Evolutionary conservation across 2,329 filamentous ascomycete species (phyloP), one percentile per base, ranked within the genome.

Genomic region (Camillea tinctor): DNA sequence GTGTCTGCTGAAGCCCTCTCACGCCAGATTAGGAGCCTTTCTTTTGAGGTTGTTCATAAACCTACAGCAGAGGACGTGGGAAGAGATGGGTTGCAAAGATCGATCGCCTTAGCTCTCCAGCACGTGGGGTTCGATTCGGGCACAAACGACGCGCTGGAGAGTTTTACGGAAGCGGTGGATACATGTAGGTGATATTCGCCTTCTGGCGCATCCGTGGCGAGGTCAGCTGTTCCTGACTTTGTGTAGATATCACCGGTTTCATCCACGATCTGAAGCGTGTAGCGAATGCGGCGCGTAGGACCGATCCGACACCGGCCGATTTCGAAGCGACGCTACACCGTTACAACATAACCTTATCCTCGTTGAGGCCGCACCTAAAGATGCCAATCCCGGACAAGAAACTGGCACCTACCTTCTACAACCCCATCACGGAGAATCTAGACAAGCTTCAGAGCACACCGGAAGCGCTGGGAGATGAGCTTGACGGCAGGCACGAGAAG

Each of bases 401-500:
- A 49, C 70, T 80, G 1, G 63, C 71, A 3, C 78, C 80, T 0
- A 69, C 67, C 1, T 83, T 76, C 60, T 72, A 68, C 56, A 72
- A 77, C 48, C 75, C 73, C 2, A 65, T 77, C 23, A 70, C 74
- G 3, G 68, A 73, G 55, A 75, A 81, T 51, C 69, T 76, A 4
- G 73, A 76, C 51, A 75, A 77, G 15, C 75, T 79, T 17, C 63
- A 69, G 26, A 68, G 74, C 57, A 73, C 76, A 13, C 73, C 81
- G 15, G 81, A 79, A 0, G 75, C 81, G 8, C 76, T 83, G 17
- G 81, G 82, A 22, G 72, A 78, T 4, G 85, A 88, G 57, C 76
- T 89, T 1, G 87, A 85, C 60, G 86, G 86, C 44, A 78, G 80
- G 59, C 67, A 76, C 1, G 86, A 88, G 64, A 87, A 86, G 67